A percentile compares a stretch with the other conserved stretches of the same genome.
phyloP scores from a whole-genome alignment of 768 basidiomycete species.

The Rhodotorula taiwanensis region DNA sequence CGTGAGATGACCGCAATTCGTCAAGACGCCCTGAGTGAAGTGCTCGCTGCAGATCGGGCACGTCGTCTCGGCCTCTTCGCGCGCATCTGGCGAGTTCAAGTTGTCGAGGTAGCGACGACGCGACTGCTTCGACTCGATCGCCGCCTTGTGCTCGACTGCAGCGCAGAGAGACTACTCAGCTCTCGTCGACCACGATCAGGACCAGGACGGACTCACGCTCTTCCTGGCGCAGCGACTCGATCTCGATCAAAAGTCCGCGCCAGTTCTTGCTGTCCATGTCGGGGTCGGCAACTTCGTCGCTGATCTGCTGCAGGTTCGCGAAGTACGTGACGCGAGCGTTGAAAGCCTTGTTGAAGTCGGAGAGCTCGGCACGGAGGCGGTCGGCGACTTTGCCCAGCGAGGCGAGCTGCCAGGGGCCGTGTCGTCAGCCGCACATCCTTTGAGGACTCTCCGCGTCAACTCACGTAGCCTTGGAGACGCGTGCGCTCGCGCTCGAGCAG shows the following conservation, averaged over 20 bases:
- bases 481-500: conserved; percentile 26
- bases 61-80: conserved; percentile 4
- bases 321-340: conserved; percentile 37
- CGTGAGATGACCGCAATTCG: conserved; percentile 35
- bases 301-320: conserved; percentile 34
- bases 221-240: conserved; percentile 3
- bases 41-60: conserved; percentile 37
- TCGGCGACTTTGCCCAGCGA: conserved; percentile 31
- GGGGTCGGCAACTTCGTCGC: conserved; percentile 31
- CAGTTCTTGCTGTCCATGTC: conserved; percentile 5
- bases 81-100: conserved; percentile 14
- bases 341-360: conserved; percentile 14
- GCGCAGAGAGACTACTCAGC: neutral
- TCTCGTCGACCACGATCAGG: too few species aligned
- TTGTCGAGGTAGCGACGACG: conserved; percentile 34
- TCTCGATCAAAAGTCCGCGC: conserved; percentile 16
- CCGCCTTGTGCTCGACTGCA: conserved; percentile 1
- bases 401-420: conserved; percentile 2
- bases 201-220: conserved; percentile 10
- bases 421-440: too few species aligned
- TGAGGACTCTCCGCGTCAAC: neutral
- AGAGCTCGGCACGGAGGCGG: conserved; percentile 24
- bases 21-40: conserved; percentile 30
- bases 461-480: conserved; percentile 1
- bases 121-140: conserved; percentile 13